Conservation (phyloP, 2,329 filamentous ascomycete species). For the Pseudogymnoascus sp. region DNA sequence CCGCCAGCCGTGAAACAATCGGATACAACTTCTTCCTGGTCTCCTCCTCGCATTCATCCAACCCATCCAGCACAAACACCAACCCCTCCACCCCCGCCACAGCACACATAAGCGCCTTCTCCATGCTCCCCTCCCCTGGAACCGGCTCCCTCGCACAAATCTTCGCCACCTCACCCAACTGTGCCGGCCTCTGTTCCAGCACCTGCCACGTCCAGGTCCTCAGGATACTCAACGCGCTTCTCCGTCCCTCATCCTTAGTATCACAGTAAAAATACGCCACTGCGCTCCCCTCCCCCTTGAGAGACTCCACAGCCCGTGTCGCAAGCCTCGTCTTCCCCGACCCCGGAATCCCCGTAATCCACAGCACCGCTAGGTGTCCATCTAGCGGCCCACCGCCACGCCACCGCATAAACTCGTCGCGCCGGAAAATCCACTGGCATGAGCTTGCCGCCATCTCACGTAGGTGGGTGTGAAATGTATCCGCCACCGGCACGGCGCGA, state of each 20-base stretch:
- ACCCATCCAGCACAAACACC: background rate
- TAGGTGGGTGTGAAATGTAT: background rate
- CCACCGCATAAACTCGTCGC: background rate
- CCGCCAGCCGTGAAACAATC: background rate
- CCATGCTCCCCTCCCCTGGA: background rate
- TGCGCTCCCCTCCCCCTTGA: background rate
- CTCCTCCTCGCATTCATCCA: background rate
- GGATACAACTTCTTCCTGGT: background rate
- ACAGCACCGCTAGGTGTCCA: background rate
- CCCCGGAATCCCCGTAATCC: background rate
- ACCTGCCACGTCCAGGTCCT: background rate
- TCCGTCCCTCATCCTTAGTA: background rate
- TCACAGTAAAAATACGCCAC: slow-evolving; percentile 1
- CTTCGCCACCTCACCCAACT: background rate
- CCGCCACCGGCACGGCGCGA: slow-evolving; percentile 1
- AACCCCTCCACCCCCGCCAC: background rate
- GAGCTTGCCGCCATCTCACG: background rate
- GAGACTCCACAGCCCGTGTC: background rate
- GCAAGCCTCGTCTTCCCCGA: background rate
- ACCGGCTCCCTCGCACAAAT: background rate
- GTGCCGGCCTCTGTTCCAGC: background rate
- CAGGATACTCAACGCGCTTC: background rate
- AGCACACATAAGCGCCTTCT: background rate
- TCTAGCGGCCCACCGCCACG: background rate
- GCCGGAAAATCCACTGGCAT: slow-evolving; percentile 1